Evolutionary conservation across 768 basidiomycete species (phyloP).

Genomic region (Auriculariales sp.): DNA sequence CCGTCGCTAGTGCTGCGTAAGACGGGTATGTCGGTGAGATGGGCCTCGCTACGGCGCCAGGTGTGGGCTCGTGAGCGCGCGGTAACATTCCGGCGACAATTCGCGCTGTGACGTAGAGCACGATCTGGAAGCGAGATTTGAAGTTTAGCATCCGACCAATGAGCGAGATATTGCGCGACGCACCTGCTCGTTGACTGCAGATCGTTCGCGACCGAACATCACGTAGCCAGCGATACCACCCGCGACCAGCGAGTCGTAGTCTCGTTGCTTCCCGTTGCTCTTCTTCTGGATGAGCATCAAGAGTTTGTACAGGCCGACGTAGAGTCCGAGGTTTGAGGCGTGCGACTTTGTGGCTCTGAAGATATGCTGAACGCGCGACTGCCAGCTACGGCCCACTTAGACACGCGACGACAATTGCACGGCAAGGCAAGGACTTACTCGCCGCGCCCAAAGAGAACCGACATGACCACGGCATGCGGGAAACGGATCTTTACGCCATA

Average conservation of each 20-base stretch:
- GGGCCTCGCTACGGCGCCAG: neutral
- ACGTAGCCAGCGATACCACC: conserved; percentile 86
- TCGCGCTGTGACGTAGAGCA: conserved; percentile 88
- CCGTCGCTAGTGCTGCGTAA: conserved; percentile 24
- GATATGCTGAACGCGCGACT: conserved; percentile 48
- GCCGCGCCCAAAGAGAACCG: conserved; percentile 82
- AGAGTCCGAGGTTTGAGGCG: conserved; percentile 83
- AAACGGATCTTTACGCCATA: conserved; percentile 87
- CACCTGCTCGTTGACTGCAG: conserved; percentile 86
- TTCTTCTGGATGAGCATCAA: conserved; percentile 72
- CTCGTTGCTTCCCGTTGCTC: conserved; percentile 69
- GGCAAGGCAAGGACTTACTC: conserved; percentile 44
- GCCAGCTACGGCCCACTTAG: conserved; percentile 37
- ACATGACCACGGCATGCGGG: conserved; percentile 95
- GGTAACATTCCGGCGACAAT: conserved; percentile 87
- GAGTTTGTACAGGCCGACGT: conserved; percentile 87
- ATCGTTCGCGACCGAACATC: conserved; percentile 64
- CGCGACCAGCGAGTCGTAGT: conserved; percentile 78
- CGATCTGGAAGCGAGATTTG: conserved; percentile 47
- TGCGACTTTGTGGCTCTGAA: conserved; percentile 81
- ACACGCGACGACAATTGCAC: neutral
- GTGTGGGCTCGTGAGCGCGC: conserved; percentile 31
- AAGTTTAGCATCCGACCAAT: neutral
- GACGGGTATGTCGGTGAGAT: conserved; percentile 27
- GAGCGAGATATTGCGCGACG: conserved; percentile 11